Base-by-base conservation (phyloP, 257 asterid genomes). In the Parsonsia alboflavescens region DNA sequence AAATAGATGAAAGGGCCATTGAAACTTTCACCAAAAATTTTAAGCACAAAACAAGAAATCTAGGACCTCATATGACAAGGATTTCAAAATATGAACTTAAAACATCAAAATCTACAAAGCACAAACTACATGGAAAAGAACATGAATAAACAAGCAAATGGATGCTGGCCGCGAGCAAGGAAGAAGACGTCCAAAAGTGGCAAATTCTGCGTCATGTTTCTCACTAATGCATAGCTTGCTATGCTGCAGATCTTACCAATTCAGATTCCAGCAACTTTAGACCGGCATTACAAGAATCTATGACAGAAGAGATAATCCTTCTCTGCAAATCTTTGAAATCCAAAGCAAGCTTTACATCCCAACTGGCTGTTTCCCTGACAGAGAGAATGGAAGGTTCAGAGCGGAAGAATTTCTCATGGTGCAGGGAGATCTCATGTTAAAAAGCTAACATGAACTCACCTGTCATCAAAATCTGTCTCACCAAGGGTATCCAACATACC, bases 291-390 rank as follows among this genome's bases (percentile, higher is more conserved):
- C 97, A 93, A 10, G 97, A 89, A 21, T 81, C 69, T 75, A 85
- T 39, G 74, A 93, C 84, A 39, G 96, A 93, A 46, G 89, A 77
- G 17, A 91, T 62, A 17, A 89, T 93, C 89, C 81, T 87, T 82
- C 85, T 82, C 57, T 93, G 97, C 79, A 83, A 77, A 64, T 64
- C 84, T 68, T 88, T 91, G 82, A 83, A 88, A 70, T 86, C 87
- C 77, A 73, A 19, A 12, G 96, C 96, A 77, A 88, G 96, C 88
- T 87, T 88, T 64, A 85, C 93, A 57, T 91, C 98, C 97, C 97
- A 91, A 52, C 77, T 80, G 30, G 79, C 70, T 1, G 16, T 73
- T 75, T 83, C 89, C 88, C 96, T 89, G 83, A 39, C 42, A 70
- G 26, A 66, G 26, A 48, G 46, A 46, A 68, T 41, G 11, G 73